Conservation (phyloP, 2,329 filamentous ascomycete species). For the Pseudogymnoascus sp. region DNA sequence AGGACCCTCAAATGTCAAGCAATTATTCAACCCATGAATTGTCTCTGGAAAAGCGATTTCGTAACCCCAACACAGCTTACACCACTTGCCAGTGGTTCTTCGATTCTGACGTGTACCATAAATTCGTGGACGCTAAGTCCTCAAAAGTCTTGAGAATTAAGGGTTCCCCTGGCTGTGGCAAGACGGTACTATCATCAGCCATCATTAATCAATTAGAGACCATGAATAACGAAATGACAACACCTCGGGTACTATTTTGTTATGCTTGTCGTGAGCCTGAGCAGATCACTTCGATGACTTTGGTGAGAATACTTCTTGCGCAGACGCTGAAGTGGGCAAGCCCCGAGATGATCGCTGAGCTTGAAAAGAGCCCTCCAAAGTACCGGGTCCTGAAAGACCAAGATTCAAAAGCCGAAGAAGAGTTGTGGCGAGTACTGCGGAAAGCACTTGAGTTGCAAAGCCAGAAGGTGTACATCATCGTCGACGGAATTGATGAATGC, state of each 20-base stretch:
- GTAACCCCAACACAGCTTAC: not conserved
- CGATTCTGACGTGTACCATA: not conserved
- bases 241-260: not conserved
- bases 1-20: not conserved
- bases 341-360: not conserved
- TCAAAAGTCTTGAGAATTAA: slow-evolving; percentile 5
- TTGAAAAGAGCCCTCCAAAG: not conserved
- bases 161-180: slow-evolving; percentile 5
- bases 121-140: not conserved
- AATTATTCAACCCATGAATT: not conserved
- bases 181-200: slow-evolving; percentile 6
- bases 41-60: not conserved
- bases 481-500: slow-evolving; percentile 11
- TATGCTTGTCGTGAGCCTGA: not conserved
- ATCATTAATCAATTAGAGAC: not conserved
- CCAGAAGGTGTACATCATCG: slow-evolving; percentile 10
- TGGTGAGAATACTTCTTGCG: not conserved
- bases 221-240: not conserved
- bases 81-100: slow-evolving; percentile 5
- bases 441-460: not conserved
- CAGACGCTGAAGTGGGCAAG: not conserved
- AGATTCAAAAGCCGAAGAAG: slow-evolving; percentile 1
- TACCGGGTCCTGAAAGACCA: not conserved
- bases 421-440: not conserved
- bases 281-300: not conserved